Evolutionary conservation across 2,329 filamentous ascomycete genomes (phyloP), one percentile per base, ranked within the genome.

Genomic region (Huntiella omanensis): DNA sequence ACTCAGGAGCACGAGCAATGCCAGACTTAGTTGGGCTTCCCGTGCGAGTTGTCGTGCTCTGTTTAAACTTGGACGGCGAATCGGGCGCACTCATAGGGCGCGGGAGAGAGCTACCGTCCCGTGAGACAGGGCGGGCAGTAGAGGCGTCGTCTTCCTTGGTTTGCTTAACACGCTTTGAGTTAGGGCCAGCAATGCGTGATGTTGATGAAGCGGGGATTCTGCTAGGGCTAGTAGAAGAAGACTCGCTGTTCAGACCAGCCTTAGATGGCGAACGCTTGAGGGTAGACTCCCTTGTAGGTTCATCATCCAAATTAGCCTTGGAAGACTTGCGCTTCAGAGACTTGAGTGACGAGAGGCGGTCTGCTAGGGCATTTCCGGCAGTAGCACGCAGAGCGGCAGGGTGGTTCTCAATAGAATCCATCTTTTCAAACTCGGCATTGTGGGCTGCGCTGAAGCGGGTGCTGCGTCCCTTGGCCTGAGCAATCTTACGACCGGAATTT

Each of bases 401-500:
- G 58, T 95, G 87, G 51, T 79, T 79, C 38, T 77, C 83, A 57
- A 96, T 95, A 2, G 87, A 95, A 59, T 94, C 86, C 88, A 96
- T 95, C 68, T 93, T 96, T 63, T 84, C 84, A 65, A 96, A 95
- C 56, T 88, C 75, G 43, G 79, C 77, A 73, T 83, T 81, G 59
- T 96, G 88, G 34, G 75, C 77, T 52, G 85, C 80, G 58, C 84
- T 94, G 63, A 80, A 96, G 40, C 88, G 79, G 42, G 77, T 67
- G 43, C 75, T 71, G 59, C 80, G 87, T 54, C 83, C 78, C 63
- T 80, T 92, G 10, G 87, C 76, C 53, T 76, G 75, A 5, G 82
- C 87, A 56, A 93, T 82, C 60, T 77, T 84, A 53, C 88, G 79
- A 34, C 62, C 64, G 12, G 61, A 58, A 2, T 62, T 58, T 33